Conservation (phyloP, 2,329 filamentous ascomycete species). For the Fusarium pininemorale region DNA sequence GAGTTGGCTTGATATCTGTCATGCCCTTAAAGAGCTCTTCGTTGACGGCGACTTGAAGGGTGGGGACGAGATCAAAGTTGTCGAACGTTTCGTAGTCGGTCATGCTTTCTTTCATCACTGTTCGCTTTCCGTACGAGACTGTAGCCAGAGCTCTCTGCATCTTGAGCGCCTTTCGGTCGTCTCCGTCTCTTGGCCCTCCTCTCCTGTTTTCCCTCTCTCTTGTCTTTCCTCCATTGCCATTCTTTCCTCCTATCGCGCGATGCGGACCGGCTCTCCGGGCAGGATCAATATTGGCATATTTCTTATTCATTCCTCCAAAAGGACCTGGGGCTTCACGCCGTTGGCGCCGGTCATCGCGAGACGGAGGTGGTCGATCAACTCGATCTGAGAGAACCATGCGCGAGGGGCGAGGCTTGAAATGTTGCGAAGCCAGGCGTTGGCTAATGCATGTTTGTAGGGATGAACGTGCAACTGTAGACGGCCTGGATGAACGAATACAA, state of each 20-base stretch:
- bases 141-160: constrained; percentile 86
- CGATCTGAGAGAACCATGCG: constrained; percentile 68
- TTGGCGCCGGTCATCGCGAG: constrained; percentile 47
- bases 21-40: constrained; percentile 80
- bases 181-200: constrained; percentile 48
- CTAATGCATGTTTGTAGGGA: constrained; percentile 46
- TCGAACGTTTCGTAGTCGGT: constrained; percentile 80
- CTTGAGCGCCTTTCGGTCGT: constrained; percentile 79
- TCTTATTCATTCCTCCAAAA: constrained; percentile 66
- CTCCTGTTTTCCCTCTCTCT: constrained; percentile 45
- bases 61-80: constrained; percentile 78
- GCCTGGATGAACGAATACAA: constrained; percentile 30
- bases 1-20: constrained; percentile 81
- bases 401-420: constrained; percentile 54
- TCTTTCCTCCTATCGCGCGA: constrained; percentile 19
- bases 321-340: constrained; percentile 57
- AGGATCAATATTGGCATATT: constrained; percentile 53
- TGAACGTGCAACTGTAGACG: constrained; percentile 14
- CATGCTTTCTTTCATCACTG: constrained; percentile 63
- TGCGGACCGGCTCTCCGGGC: constrained; percentile 31
- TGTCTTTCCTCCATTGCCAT: constrained; percentile 36
- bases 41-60: constrained; percentile 74
- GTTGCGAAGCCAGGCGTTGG: constrained; percentile 50
- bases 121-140: constrained; percentile 76
- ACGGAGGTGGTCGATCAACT: constrained; percentile 55